These are phyloP conservation scores for Tetrapyrgos nigripes DNA, from an alignment of 1,284 basidiomycete species.

Conservation along the genomic window DNA sequence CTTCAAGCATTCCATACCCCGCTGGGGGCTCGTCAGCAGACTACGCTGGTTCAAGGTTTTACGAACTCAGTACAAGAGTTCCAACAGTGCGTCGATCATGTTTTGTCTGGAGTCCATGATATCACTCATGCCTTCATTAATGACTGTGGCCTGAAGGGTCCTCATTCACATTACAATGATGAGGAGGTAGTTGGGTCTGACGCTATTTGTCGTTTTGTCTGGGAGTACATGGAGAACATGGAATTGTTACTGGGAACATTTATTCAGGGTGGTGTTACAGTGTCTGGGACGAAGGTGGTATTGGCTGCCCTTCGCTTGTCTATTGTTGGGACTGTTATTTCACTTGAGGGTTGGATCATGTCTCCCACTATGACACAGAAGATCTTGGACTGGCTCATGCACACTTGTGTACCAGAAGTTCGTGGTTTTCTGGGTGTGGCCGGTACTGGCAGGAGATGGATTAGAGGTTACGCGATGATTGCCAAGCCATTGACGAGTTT, in stretches of 20 bases:
- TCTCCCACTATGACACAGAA: constrained; percentile 19
- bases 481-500: constrained; percentile 6
- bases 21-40: constrained; percentile 6
- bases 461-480: constrained; percentile 1
- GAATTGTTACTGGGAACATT: constrained; percentile 28
- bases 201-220: constrained; percentile 28
- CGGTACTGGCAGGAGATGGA: constrained; percentile 2
- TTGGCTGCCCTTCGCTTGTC: constrained; percentile 26
- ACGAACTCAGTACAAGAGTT: constrained; percentile 32
- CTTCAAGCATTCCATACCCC: constrained; percentile 15
- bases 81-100: constrained; percentile 26
- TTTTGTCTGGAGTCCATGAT: constrained; percentile 19
- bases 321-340: constrained; percentile 36
- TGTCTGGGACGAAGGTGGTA: constrained; percentile 33
- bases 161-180: constrained; percentile 25
- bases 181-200: constrained; percentile 15
- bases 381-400: not conserved
- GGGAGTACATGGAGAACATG: constrained; percentile 26
- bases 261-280: constrained; percentile 32
- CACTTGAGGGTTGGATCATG: constrained; percentile 36
- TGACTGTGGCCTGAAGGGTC: constrained; percentile 34
- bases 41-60: constrained; percentile 10
- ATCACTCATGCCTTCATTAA: constrained; percentile 32
- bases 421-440: constrained; percentile 3
- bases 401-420: not conserved